These are phyloP conservation scores for Eimeria zaria DNA, from an alignment of 169 alveolate species.

Conservation along the genomic window DNA sequence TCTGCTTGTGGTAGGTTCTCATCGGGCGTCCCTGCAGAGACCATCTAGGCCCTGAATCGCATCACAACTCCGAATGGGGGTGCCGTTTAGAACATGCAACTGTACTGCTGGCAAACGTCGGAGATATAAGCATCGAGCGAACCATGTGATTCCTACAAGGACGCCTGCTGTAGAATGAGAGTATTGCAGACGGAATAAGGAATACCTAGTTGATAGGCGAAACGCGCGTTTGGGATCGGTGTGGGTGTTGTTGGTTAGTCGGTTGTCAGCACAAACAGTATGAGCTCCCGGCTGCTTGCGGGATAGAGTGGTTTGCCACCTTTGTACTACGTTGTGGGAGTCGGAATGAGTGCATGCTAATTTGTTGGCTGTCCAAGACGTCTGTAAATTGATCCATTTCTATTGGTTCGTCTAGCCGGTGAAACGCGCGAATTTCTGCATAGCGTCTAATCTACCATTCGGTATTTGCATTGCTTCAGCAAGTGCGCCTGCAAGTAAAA, in stretches of 20 bases:
- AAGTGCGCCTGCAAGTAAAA: no score
- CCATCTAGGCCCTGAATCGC: background rate
- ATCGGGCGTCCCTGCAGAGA: background rate
- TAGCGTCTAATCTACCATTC: background rate
- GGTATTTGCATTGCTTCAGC: no score
- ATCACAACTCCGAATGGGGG: background rate
- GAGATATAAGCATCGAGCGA: background rate
- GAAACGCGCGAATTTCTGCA: background rate
- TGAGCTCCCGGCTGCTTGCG: background rate
- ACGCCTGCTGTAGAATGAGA: background rate
- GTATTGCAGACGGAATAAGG: no score
- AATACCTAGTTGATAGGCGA: no score
- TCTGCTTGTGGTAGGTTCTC: background rate
- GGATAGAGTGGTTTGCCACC: background rate
- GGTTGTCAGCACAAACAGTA: background rate
- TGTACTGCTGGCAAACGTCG: background rate
- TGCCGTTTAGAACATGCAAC: background rate
- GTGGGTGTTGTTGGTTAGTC: no score
- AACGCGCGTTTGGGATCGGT: no score
- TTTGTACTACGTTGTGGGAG: background rate
- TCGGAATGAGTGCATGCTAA: background rate
- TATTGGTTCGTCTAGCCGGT: background rate
- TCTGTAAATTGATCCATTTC: background rate
- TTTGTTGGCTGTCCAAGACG: background rate
- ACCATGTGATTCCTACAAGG: background rate